phyloP scores from a whole-genome alignment of 768 basidiomycete species.

The Trametopsis cervina region DNA sequence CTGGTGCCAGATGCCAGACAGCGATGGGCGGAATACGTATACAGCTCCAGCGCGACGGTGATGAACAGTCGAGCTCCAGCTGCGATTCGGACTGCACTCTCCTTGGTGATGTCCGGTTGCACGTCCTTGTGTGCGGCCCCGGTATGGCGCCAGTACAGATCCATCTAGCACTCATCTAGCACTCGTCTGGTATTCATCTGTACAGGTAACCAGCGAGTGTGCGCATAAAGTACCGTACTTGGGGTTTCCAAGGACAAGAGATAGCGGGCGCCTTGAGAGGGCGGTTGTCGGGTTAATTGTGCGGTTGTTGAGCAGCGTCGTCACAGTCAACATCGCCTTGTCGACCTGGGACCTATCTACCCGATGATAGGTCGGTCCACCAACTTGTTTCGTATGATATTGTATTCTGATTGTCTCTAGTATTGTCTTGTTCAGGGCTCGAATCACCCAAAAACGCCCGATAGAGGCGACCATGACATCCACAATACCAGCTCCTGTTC shows the following conservation, averaged over 20 bases:
- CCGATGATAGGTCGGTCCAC: slow-evolving; percentile 6
- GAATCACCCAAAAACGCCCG: slow-evolving; percentile 6
- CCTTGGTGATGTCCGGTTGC: too few species aligned
- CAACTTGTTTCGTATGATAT: slow-evolving; percentile 8
- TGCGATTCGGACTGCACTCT: too few species aligned
- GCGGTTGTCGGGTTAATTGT: slow-evolving; percentile 1
- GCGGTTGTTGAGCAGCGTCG: slow-evolving; percentile 3
- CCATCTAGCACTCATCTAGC: too few species aligned
- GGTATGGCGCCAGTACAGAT: too few species aligned
- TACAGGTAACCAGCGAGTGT: too few species aligned
- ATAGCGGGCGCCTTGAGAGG: slow-evolving; percentile 1
- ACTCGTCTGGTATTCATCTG: too few species aligned
- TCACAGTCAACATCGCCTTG: slow-evolving; percentile 11
- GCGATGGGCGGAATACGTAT: too few species aligned
- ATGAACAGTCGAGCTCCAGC: too few species aligned
- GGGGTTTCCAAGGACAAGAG: slow-evolving; percentile 1
- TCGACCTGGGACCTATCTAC: slow-evolving; percentile 14
- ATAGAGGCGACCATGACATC: slow-evolving; percentile 16
- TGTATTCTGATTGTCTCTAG: slow-evolving; percentile 14
- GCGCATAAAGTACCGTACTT: too few species aligned
- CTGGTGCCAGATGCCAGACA: too few species aligned
- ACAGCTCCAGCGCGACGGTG: too few species aligned
- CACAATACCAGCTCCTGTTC: slow-evolving; percentile 10
- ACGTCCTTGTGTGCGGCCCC: too few species aligned
- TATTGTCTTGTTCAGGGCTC: slow-evolving; percentile 7